A percentile compares a stretch with the other conserved stretches of the same genome.
Conservation (phyloP, 305 asterid genomes). For the Nicotiana rustica region DNA sequence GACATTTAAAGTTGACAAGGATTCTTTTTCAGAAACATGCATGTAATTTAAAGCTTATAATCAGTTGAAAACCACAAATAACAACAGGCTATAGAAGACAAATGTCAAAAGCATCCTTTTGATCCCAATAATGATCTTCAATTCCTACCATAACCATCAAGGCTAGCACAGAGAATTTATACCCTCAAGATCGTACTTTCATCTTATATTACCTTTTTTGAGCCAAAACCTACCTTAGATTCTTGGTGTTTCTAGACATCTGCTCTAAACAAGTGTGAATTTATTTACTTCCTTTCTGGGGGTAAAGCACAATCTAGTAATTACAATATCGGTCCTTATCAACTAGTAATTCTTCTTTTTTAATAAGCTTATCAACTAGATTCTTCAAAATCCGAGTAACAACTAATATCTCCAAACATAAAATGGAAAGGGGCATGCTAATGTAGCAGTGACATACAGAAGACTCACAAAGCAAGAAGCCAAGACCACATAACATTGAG, state of each 20-base stretch:
- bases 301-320: constrained; percentile 26
- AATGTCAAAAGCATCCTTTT: not conserved
- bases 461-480: not conserved
- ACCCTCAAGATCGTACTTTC: not conserved
- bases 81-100: not conserved
- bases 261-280: not conserved
- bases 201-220: constrained; percentile 13
- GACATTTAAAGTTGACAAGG: not conserved
- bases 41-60: constrained; percentile 6
- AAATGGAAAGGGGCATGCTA: not conserved
- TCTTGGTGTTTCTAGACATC: constrained; percentile 4
- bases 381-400: not conserved
- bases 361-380: too few species aligned
- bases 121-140: not conserved
- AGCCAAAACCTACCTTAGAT: not conserved
- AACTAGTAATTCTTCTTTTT: not conserved
- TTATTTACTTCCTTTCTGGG: not conserved
- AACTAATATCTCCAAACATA: not conserved
- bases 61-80: not conserved
- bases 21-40: not conserved
- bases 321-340: not conserved
- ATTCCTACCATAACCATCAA: constrained; percentile 16
- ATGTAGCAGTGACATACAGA: constrained; percentile 21
- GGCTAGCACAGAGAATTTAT: not conserved
- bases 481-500: not conserved